phyloP scores from a whole-genome alignment of 1,284 basidiomycete species.

The Thelephora terrestris region DNA sequence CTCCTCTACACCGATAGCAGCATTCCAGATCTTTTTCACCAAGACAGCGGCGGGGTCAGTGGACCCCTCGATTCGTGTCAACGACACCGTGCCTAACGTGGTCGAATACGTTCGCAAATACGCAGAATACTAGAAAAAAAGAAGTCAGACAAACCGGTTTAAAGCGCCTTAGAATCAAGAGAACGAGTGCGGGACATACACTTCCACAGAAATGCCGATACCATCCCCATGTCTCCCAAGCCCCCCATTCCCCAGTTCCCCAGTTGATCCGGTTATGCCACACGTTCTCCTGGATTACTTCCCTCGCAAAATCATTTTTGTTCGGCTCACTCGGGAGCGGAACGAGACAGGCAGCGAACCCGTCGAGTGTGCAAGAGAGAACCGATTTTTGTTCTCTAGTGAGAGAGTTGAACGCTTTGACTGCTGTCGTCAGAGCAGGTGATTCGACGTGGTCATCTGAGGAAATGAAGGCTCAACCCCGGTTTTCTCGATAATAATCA shows the following conservation, averaged over 20 bases:
- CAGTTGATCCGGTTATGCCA: slow-evolving; percentile 66
- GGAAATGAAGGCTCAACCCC: not conserved
- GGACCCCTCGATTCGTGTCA: slow-evolving; percentile 45
- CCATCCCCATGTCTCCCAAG: slow-evolving; percentile 83
- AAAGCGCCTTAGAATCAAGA: slow-evolving; percentile 1
- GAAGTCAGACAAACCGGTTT: slow-evolving; percentile 3
- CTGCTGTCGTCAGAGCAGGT: slow-evolving; percentile 54
- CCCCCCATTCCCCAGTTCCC: slow-evolving; percentile 62
- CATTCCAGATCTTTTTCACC: slow-evolving; percentile 59
- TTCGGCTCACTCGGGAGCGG: slow-evolving; percentile 28
- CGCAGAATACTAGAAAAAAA: slow-evolving; percentile 50
- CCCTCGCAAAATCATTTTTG: slow-evolving; percentile 35
- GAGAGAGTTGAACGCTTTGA: slow-evolving; percentile 63
- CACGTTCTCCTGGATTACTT: slow-evolving; percentile 45
- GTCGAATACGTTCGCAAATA: slow-evolving; percentile 62
- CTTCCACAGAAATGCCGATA: slow-evolving; percentile 75
- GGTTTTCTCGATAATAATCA: not conserved
- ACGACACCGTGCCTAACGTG: slow-evolving; percentile 55
- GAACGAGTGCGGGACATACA: slow-evolving; percentile 34
- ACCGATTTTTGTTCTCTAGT: slow-evolving; percentile 67
- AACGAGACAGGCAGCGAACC: slow-evolving; percentile 57
- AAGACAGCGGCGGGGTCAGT: slow-evolving; percentile 45
- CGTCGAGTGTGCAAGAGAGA: slow-evolving; percentile 54
- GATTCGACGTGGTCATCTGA: slow-evolving; percentile 49
- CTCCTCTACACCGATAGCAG: slow-evolving; percentile 37